These are phyloP conservation scores for Colletotrichum zoysiae DNA, from an alignment of 2,329 filamentous ascomycete species.

Conservation along the genomic window DNA sequence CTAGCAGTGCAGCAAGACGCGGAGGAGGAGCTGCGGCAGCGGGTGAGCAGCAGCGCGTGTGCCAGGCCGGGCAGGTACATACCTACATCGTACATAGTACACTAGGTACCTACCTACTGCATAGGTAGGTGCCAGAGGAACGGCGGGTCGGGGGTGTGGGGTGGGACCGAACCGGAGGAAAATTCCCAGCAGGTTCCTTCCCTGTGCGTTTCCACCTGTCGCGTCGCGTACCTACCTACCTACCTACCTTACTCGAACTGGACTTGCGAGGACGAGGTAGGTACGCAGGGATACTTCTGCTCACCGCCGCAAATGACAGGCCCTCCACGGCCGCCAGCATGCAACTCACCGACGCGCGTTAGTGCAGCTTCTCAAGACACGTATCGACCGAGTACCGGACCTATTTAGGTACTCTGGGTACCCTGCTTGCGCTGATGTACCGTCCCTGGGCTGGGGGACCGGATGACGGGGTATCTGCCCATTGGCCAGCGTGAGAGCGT, in stretches of 20 bases:
- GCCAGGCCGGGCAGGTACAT: constrained; percentile 3
- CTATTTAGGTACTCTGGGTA: too few species aligned
- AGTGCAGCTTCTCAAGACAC: constrained; percentile 21
- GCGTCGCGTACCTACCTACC: constrained; percentile 9
- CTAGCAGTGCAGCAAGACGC: not conserved
- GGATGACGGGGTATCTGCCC: constrained; percentile 29
- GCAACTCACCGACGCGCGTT: constrained; percentile 19
- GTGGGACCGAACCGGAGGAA: not conserved
- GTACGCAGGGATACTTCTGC: constrained; percentile 25
- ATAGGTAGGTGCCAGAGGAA: constrained; percentile 2
- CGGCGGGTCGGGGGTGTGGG: constrained; percentile 8
- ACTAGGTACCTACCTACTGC: too few species aligned
- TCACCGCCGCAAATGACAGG: constrained; percentile 34
- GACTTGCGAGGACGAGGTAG: not conserved
- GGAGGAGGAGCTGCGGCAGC: constrained; percentile 9
- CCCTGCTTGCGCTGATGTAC: not conserved
- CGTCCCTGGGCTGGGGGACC: constrained; percentile 1
- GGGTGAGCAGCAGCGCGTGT: constrained; percentile 2
- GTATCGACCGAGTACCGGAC: constrained; percentile 29
- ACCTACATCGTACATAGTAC: too few species aligned
- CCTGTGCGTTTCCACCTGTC: constrained; percentile 1
- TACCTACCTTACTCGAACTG: not conserved
- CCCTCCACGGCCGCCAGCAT: constrained; percentile 20
- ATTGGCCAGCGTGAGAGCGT: constrained; percentile 12
- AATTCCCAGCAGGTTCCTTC: not conserved